Conservation (phyloP, 139 green algal species). For the Zygnema circumcarinatum region DNA sequence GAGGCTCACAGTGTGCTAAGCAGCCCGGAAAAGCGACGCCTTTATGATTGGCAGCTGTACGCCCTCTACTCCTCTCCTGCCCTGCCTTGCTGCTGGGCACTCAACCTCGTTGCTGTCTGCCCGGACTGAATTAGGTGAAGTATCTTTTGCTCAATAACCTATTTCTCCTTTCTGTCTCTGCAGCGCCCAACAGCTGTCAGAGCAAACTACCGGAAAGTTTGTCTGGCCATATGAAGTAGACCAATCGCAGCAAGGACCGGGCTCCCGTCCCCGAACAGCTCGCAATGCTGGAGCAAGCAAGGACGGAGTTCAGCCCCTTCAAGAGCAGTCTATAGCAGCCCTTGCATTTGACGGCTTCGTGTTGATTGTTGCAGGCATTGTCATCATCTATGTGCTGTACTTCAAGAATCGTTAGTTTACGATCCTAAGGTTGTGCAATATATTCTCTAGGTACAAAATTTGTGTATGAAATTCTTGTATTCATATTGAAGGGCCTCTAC, state of each 20-base stretch:
- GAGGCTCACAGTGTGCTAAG: slow-evolving; percentile 44
- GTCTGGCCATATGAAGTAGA: slow-evolving; percentile 48
- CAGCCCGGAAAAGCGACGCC: slow-evolving; percentile 25
- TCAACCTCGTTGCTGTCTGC: too few species aligned
- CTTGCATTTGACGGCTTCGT: slow-evolving; percentile 45
- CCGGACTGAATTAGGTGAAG: too few species aligned
- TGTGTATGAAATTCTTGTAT: too few species aligned
- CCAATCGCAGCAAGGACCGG: neutral
- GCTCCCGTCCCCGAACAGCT: neutral
- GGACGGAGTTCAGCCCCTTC: slow-evolving; percentile 15
- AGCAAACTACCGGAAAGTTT: too few species aligned
- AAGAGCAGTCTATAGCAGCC: slow-evolving; percentile 41
- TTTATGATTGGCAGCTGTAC: slow-evolving; percentile 55
- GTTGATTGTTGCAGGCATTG: slow-evolving; percentile 19
- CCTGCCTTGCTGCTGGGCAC: neutral
- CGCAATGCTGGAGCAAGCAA: neutral
- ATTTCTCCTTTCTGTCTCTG: too few species aligned
- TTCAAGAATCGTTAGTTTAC: slow-evolving; percentile 9
- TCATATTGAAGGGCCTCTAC: too few species aligned
- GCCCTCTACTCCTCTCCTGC: neutral
- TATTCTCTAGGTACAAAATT: too few species aligned
- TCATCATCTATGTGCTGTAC: slow-evolving; percentile 35
- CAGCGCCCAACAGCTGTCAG: too few species aligned
- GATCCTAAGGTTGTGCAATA: too few species aligned
- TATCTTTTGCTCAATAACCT: too few species aligned